Evolutionary conservation across 495 filamentous ascomycete genomes (phyloP), one percentile per base, ranked within the genome.

Genomic region (Hypomontagnella submonticulosa): DNA sequence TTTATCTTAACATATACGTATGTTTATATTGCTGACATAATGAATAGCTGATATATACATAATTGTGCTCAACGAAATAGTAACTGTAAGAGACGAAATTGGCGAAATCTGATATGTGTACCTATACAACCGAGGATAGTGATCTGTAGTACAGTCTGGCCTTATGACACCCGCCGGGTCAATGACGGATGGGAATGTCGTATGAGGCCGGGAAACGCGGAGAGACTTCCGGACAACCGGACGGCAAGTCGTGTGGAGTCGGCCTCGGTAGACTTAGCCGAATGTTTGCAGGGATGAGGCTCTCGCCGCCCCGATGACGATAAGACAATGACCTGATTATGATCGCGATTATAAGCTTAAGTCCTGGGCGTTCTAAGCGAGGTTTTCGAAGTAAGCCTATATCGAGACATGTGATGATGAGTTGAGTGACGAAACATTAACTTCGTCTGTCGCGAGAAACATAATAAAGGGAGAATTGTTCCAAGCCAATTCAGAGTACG

Each of bases 191-290:
- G n/a, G n/a, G n/a, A n/a, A n/a, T n/a, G 23, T 27, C 6, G 36
- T 2, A 3, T 30, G 9, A 13, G 51, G n/a, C 19, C 51, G 38
- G 51, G 20, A 37, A 37, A 10, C 34, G 16, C 50, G 59, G 50
- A 42, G 34, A 48, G 43, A 32, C 20, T 36, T 56, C 57, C 53
- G 53, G 61, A 32, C 15, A 38, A 32, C 11, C 23, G 13, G 55
- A 36, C 41, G 18, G 20, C 18, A 53, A 4, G 20, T 34, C 9
- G 11, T 47, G 49, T 48, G 54, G 54, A 58, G 37, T 57, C 48
- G 62, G 62, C 56, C 41, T 65, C 62, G 48, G 55, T 47, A 65
- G 23, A 58, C 42, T 23, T 38, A 40, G 47, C 47, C 46, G 53
- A 37, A 6, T 15, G 41, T 20, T 19, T 58, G 53, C 48, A 32